Base-by-base conservation (phyloP, 371 early-diverging fungal genomes). In the Zychaea mexicana region DNA sequence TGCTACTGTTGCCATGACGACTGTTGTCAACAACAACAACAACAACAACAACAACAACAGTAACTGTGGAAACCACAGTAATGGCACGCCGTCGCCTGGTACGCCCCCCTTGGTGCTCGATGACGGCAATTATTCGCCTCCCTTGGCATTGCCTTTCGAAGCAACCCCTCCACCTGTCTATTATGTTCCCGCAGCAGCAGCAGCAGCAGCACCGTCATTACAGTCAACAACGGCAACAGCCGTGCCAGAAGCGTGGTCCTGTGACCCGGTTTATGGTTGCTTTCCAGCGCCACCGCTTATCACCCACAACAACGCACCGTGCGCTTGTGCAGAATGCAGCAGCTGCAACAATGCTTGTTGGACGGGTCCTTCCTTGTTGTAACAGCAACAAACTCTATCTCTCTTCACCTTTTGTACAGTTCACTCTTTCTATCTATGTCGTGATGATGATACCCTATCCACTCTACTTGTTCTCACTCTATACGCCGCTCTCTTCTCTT, bases 161-260 rank as follows among this genome's bases (percentile, higher is more conserved):
- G 59, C 59, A 22, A 38, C 59, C 8, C 24, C 59, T n/a, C 59
- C 59, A 4, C 49, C 49, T 24, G 49, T 22, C 22, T 49, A 49
- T 24, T 42, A 42, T 15, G n/a, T 12, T 42, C 42, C 42, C 2
- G 3, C 13, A 3, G 3, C 42, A 17, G 17, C 42, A 17, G 42
- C 42, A 17, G 17, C 42, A 17, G 0, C 0, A 17, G 15, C n/a
- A 7, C 15, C n/a, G n/a, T n/a, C n/a, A n/a, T n/a, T n/a, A n/a
- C n/a, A n/a, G n/a, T n/a, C 42, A 17, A n/a, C 42, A 17, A 13
- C 42, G 13, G 0, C 0, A 17, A 15, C n/a, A 7, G 4, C 42
- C 15, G 42, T n/a, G 4, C 4, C 15, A 1, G n/a, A 19, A 22
- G 22, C 22, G 6, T 49, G 21, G 22, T 28, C 49, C 6, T 49